A percentile compares a stretch with the other conserved stretches of the same genome.
phyloP scores from a whole-genome alignment of 768 basidiomycete genomes.

The Tylopilus plumbeoviolaceoides region DNA sequence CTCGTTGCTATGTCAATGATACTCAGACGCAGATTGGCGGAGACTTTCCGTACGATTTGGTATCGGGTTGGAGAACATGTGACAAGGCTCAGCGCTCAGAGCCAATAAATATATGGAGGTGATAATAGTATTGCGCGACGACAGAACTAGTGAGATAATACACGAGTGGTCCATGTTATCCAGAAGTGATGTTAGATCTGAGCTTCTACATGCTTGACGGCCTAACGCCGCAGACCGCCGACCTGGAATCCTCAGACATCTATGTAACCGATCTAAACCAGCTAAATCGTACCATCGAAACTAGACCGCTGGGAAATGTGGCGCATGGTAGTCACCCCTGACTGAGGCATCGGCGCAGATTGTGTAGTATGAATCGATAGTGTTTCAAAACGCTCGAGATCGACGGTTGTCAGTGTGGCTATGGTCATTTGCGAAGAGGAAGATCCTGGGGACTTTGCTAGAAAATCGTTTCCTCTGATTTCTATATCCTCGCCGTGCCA shows the following conservation, averaged over 20 bases:
- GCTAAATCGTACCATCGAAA: not conserved
- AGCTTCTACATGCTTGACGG: not conserved
- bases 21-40: not conserved
- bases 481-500: slow-evolving; percentile 3
- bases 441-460: not conserved
- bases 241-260: not conserved
- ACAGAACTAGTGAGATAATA: not conserved
- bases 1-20: not conserved
- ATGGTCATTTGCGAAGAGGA: not conserved
- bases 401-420: slow-evolving; percentile 9
- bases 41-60: not conserved
- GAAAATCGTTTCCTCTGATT: not conserved
- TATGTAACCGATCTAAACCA: not conserved
- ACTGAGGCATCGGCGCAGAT: not conserved
- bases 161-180: not conserved
- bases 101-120: not conserved
- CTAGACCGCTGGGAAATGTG: not conserved
- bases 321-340: not conserved
- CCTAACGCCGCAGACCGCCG: not conserved
- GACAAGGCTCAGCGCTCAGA: not conserved
- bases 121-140: not conserved
- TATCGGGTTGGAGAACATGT: not conserved
- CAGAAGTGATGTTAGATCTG: not conserved
- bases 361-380: not conserved
- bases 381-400: slow-evolving; percentile 4